A percentile compares a stretch with the other conserved stretches of the same genome.
These are phyloP conservation scores for Fragaria iinumae DNA, from an alignment of 306 rosid species.

Conservation along the genomic window DNA sequence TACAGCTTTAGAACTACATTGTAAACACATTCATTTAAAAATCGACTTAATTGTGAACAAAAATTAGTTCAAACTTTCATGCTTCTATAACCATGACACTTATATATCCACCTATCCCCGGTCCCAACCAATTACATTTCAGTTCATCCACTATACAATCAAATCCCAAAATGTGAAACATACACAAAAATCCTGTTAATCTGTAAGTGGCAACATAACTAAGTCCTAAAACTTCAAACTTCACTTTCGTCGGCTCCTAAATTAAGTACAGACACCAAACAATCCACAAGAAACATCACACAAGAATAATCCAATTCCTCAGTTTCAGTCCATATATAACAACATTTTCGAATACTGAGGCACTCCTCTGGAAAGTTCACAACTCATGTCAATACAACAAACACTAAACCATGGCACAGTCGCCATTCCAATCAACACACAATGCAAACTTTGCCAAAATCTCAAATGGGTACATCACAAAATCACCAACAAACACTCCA, in stretches of 20 bases:
- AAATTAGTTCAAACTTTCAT: neutral
- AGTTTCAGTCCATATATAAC: neutral
- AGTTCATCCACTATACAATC: neutral
- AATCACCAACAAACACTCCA: neutral
- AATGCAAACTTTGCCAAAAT: neutral
- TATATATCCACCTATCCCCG: neutral
- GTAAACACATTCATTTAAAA: neutral
- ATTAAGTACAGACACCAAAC: neutral
- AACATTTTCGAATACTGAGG: neutral
- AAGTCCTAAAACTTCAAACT: neutral
- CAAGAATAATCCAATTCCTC: neutral
- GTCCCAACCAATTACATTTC: conserved; percentile 6
- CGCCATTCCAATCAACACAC: neutral
- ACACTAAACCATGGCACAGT: neutral
- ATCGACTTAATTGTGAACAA: neutral
- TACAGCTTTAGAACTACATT: neutral
- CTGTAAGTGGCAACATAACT: neutral
- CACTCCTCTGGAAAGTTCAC: neutral
- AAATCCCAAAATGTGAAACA: neutral
- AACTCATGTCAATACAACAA: neutral
- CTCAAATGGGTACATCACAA: conserved; percentile 7
- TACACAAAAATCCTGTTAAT: neutral
- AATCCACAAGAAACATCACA: neutral
- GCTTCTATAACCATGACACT: neutral
- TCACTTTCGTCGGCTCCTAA: neutral